These are phyloP conservation scores for Lactarius trivialis DNA, from an alignment of 768 basidiomycete genomes.

Conservation along the genomic window DNA sequence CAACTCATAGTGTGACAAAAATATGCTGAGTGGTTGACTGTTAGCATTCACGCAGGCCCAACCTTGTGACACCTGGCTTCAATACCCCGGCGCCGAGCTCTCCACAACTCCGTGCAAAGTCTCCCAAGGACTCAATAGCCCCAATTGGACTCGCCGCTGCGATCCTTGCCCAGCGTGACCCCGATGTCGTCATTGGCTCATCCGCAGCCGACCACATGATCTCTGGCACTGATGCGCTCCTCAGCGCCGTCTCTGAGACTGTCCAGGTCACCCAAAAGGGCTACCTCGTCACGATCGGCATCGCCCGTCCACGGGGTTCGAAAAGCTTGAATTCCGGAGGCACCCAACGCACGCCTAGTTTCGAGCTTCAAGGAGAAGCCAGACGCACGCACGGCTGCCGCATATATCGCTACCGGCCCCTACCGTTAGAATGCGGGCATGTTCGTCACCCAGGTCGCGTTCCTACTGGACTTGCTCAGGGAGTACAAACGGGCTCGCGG, in stretches of 20 bases:
- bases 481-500: constrained; percentile 69
- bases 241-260: constrained; percentile 78
- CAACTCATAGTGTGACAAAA: too few species aligned
- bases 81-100: too few species aligned
- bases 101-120: too few species aligned
- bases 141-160: constrained; percentile 87
- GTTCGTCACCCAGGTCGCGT: constrained; percentile 70
- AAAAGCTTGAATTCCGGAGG: constrained; percentile 53
- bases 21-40: too few species aligned
- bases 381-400: constrained; percentile 80
- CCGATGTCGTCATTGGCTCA: too few species aligned
- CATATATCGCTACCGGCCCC: constrained; percentile 79
- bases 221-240: too few species aligned
- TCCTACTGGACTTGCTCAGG: constrained; percentile 62
- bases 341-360: constrained; percentile 78
- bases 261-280: constrained; percentile 74
- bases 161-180: constrained; percentile 61
- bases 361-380: constrained; percentile 89
- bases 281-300: constrained; percentile 85
- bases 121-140: constrained; percentile 86
- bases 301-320: constrained; percentile 80
- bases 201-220: too few species aligned
- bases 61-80: constrained; percentile 44
- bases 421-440: constrained; percentile 93
- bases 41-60: constrained; percentile 18